phyloP scores from a whole-genome alignment of 75 land plant species.

The Pinus tabuliformis region DNA sequence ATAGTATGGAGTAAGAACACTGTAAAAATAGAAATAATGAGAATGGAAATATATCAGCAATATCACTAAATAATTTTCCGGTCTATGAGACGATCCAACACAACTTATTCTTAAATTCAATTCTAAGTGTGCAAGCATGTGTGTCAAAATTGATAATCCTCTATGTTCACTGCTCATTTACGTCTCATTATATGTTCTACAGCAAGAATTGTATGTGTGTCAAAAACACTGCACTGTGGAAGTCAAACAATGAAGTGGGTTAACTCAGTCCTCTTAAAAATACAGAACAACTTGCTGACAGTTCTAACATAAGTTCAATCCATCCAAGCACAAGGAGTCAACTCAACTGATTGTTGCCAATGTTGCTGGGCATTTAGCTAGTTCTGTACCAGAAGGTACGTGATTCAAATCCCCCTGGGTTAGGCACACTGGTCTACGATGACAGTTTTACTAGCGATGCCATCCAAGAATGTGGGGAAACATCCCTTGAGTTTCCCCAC shows the following conservation, averaged over 20 bases:
- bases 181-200: neutral
- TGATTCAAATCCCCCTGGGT: too few species aligned
- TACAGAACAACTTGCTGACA: neutral
- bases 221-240: neutral
- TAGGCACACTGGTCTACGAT: too few species aligned
- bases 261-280: neutral
- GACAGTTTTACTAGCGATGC: too few species aligned
- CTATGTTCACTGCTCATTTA: neutral
- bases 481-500: too few species aligned
- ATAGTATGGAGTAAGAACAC: constrained; percentile 96
- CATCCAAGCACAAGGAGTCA: too few species aligned
- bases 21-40: constrained; percentile 21
- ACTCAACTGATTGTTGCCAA: too few species aligned
- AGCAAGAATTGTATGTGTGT: neutral
- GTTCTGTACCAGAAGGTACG: too few species aligned
- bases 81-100: neutral
- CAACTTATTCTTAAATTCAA: constrained; percentile 1
- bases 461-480: too few species aligned
- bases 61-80: neutral
- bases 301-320: neutral
- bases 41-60: neutral
- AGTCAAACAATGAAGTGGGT: neutral
- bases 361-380: too few species aligned
- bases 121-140: neutral
- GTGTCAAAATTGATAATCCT: neutral